Conservation (phyloP, 805 yeast genomes). For the Myxozyma kluyveri region DNA sequence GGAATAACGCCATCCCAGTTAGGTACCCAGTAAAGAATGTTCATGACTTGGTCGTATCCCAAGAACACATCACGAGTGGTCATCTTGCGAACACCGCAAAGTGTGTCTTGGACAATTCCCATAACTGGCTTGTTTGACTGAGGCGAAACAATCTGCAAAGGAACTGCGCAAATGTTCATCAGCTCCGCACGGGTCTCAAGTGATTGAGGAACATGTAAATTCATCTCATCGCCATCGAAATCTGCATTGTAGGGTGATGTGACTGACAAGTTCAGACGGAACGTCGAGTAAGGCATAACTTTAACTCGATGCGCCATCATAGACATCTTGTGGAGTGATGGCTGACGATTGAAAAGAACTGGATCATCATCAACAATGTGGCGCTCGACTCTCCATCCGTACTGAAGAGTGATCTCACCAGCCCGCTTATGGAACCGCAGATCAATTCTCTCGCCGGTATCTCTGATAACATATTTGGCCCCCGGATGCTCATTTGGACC, state of each 20-base stretch:
- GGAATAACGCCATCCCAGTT: slow-evolving; percentile 99
- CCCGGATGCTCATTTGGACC: slow-evolving; percentile 99
- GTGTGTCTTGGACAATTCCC: slow-evolving; percentile 99
- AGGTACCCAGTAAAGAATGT: slow-evolving; percentile 96
- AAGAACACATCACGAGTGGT: slow-evolving; percentile 85
- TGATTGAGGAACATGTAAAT: slow-evolving; percentile 97
- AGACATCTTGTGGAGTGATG: slow-evolving; percentile 98
- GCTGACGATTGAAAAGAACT: slow-evolving; percentile 97
- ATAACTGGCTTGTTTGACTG: slow-evolving; percentile 98
- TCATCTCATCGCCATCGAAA: slow-evolving; percentile 99
- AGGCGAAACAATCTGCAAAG: slow-evolving; percentile 95
- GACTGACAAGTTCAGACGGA: slow-evolving; percentile 92
- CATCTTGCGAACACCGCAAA: slow-evolving; percentile 95
- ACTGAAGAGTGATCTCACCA: slow-evolving; percentile 95
- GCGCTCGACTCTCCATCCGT: slow-evolving; percentile 99
- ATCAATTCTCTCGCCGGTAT: slow-evolving; percentile 98
- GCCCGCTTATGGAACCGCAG: slow-evolving; percentile 95
- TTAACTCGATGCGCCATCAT: slow-evolving; percentile 99
- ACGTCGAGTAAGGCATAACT: slow-evolving; percentile 98
- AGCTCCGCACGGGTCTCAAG: slow-evolving; percentile 97
- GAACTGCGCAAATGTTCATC: slow-evolving; percentile 93
- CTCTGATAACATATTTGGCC: slow-evolving; percentile 97
- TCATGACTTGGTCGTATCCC: slow-evolving; percentile 92
- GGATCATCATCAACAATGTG: slow-evolving; percentile 98
- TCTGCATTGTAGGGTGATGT: slow-evolving; percentile 99